Percentiles rank a stretch among this genome's conserved stretches.
phyloP scores from a whole-genome alignment of 495 filamentous ascomycete species.

The Gamarada debralockiae region DNA sequence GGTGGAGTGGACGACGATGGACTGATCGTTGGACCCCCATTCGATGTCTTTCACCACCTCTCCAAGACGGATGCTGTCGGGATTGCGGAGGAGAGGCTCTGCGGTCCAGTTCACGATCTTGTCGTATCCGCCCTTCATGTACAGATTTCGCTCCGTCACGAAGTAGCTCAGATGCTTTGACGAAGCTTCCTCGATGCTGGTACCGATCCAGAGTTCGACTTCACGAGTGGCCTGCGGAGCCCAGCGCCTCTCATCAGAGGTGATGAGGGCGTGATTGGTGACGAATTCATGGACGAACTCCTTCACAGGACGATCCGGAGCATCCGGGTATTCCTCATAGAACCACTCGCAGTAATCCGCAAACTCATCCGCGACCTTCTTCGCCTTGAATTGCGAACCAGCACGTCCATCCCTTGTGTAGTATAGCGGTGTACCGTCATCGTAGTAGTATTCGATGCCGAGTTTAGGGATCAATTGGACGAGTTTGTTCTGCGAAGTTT shows the following conservation, averaged over 20 bases:
- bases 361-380: slow-evolving; percentile 22
- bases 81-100: slow-evolving; percentile 10
- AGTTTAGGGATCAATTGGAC: slow-evolving; percentile 20
- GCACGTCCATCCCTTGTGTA: slow-evolving; percentile 16
- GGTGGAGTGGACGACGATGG: slow-evolving; percentile 3
- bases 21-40: slow-evolving; percentile 9
- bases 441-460: slow-evolving; percentile 17
- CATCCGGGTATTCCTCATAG: slow-evolving; percentile 11
- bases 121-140: slow-evolving; percentile 21
- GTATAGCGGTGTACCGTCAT: slow-evolving; percentile 17
- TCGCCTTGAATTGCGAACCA: slow-evolving; percentile 19
- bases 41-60: slow-evolving; percentile 11
- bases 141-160: slow-evolving; percentile 18
- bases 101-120: slow-evolving; percentile 20
- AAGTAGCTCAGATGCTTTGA: slow-evolving; percentile 17
- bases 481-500: slow-evolving; percentile 19
- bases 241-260: slow-evolving; percentile 14
- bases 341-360: slow-evolving; percentile 13
- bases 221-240: slow-evolving; percentile 18
- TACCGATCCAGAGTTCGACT: slow-evolving; percentile 20
- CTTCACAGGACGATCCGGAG: slow-evolving; percentile 15
- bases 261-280: slow-evolving; percentile 10
- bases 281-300: slow-evolving; percentile 17
- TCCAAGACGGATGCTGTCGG: slow-evolving; percentile 11
- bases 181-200: slow-evolving; percentile 14